Conservation (phyloP, 768 basidiomycete species). For the Pleurotus djamor region DNA sequence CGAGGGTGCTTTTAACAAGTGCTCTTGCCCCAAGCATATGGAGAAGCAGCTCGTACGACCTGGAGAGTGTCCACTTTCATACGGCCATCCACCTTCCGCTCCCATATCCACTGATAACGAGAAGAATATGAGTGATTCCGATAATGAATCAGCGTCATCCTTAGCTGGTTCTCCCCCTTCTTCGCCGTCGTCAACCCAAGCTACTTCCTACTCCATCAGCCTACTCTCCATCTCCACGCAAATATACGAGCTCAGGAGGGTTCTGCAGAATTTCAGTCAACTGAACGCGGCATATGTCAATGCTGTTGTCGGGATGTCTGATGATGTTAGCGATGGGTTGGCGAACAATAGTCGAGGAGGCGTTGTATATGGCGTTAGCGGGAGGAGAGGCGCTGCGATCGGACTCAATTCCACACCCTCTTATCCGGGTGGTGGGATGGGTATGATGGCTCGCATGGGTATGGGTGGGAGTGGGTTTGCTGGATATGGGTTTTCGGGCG, state of each 20-base stretch:
- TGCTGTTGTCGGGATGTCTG: background rate
- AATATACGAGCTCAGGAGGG: background rate
- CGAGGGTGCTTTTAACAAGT: background rate
- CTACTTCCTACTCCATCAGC: background rate
- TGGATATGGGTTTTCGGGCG: background rate
- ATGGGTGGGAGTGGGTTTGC: background rate
- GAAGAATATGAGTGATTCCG: background rate
- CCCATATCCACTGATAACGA: background rate
- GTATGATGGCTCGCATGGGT: background rate
- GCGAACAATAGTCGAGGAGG: background rate
- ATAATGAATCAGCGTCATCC: background rate
- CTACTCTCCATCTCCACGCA: background rate
- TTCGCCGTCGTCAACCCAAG: background rate
- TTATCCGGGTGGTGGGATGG: background rate
- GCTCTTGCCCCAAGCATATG: background rate
- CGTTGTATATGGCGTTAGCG: background rate
- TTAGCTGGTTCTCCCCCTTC: background rate
- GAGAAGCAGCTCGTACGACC: background rate
- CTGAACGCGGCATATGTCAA: background rate
- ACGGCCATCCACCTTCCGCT: background rate
- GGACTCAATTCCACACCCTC: background rate
- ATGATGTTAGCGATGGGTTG: background rate
- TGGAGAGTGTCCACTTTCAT: background rate
- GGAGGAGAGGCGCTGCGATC: background rate
- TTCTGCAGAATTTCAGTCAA: background rate